These are phyloP conservation scores for Multifurca ochricompacta DNA, from an alignment of 768 basidiomycete species.

Conservation along the genomic window DNA sequence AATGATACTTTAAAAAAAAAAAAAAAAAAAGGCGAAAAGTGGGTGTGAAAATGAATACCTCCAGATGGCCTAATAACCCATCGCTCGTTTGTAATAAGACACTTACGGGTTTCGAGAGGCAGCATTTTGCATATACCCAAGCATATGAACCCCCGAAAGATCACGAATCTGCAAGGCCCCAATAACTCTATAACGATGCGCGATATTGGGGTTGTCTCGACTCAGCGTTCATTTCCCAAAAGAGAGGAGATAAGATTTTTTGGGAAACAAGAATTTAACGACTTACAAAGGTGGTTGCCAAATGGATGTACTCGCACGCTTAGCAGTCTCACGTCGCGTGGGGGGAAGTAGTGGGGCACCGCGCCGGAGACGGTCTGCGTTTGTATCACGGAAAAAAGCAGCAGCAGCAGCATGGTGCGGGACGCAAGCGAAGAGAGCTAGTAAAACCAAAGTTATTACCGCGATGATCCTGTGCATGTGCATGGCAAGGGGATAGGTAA, in stretches of 20 bases:
- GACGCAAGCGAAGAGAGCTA: neutral
- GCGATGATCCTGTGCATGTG: neutral
- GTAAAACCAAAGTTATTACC: neutral
- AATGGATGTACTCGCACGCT: neutral
- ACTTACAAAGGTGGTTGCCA: neutral
- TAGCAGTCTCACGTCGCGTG: neutral
- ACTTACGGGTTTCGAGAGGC: neutral
- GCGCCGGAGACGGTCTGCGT: conserved; percentile 6
- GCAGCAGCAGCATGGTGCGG: too few relatives aligned
- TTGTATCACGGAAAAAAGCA: conserved; percentile 1
- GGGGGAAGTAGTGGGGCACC: conserved; percentile 5
- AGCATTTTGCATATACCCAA: neutral
- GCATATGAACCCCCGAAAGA: neutral
- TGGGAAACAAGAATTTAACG: too few relatives aligned
- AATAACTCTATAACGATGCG: neutral
- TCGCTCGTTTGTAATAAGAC: neutral
- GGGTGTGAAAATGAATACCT: too few relatives aligned
- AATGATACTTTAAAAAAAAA: neutral
- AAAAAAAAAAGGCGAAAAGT: neutral
- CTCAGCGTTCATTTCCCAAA: too few relatives aligned
- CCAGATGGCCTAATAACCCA: neutral
- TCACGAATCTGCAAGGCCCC: conserved; percentile 3
- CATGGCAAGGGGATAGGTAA: neutral
- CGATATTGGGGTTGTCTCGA: neutral
- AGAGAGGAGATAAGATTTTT: too few relatives aligned